Evolutionary conservation across 164 flowering plant genomes (phyloP).

Genomic region (Magnolia kwangsiensis): DNA sequence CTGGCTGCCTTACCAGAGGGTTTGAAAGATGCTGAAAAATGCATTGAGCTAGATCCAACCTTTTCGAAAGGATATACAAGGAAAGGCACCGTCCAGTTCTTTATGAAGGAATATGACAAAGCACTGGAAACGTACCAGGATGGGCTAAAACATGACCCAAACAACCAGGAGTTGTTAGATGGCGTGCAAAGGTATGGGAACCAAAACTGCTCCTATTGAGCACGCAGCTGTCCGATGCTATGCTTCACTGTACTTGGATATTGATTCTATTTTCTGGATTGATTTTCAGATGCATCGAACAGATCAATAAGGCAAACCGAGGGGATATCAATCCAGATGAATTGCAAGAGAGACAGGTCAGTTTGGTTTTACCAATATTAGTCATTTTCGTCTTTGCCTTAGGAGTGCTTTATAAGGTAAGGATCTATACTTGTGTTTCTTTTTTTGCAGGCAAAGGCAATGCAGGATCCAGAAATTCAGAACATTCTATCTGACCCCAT

Average conservation of each 20-base stretch:
- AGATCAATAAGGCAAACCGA: constrained; percentile 85
- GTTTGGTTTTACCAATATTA: neutral
- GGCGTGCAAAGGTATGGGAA: constrained; percentile 62
- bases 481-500: constrained; percentile 90
- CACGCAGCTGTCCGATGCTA: neutral
- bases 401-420: neutral
- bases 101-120: constrained; percentile 97
- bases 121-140: constrained; percentile 95
- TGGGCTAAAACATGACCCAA: constrained; percentile 84
- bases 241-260: neutral
- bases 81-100: constrained; percentile 89
- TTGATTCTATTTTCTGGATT: neutral
- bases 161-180: constrained; percentile 78
- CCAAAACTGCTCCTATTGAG: neutral
- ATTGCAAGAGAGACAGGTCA: constrained; percentile 92
- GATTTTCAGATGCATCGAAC: constrained; percentile 77
- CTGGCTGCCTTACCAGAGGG: constrained; percentile 94
- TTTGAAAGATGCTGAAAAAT: constrained; percentile 93
- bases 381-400: neutral
- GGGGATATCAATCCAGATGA: constrained; percentile 92
- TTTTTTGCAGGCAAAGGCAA: constrained; percentile 74
- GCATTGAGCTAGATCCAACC: constrained; percentile 95
- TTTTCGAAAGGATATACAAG: constrained; percentile 89
- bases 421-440: neutral
- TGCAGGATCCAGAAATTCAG: constrained; percentile 98